Evolutionary conservation across 768 basidiomycete species (phyloP).

Genomic region (Tylopilus subfusipes): DNA sequence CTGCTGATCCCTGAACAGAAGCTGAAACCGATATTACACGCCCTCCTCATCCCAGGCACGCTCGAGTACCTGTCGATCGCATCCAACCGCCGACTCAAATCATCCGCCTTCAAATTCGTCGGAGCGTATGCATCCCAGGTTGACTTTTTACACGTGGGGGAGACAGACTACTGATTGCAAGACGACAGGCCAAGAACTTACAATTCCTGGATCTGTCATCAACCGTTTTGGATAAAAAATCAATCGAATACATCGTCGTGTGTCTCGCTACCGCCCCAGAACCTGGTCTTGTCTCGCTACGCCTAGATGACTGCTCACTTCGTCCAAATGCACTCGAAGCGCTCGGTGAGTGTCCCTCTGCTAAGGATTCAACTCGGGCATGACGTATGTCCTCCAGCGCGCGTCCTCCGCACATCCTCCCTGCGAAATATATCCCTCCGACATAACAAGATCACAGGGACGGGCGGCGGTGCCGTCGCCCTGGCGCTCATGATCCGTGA

Average conservation of each 20-base stretch:
- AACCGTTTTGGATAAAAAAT: conserved; percentile 78
- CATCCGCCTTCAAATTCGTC: conserved; percentile 70
- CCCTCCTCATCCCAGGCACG: conserved; percentile 78
- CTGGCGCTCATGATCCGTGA: conserved; percentile 96
- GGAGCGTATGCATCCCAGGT: conserved; percentile 81
- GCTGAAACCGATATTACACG: conserved; percentile 86
- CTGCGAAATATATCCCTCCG: conserved; percentile 88
- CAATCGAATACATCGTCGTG: conserved; percentile 75
- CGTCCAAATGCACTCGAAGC: conserved; percentile 72
- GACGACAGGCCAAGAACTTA: conserved; percentile 61
- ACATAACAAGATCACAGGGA: conserved; percentile 78
- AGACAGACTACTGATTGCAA: neutral
- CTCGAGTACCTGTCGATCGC: conserved; percentile 83
- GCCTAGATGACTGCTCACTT: conserved; percentile 83
- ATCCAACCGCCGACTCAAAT: conserved; percentile 79
- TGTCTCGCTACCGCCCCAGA: conserved; percentile 46
- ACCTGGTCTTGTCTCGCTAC: conserved; percentile 66
- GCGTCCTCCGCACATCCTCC: conserved; percentile 77
- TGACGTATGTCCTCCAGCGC: conserved; percentile 43
- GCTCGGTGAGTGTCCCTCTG: conserved; percentile 53
- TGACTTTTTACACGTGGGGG: neutral
- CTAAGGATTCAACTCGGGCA: neutral
- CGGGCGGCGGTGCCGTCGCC: conserved; percentile 88
- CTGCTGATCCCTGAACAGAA: conserved; percentile 40
- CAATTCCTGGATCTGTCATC: conserved; percentile 91